Evolutionary conservation across 2,329 filamentous ascomycete genomes (phyloP).

Genomic region (Trichoderma harzianum): DNA sequence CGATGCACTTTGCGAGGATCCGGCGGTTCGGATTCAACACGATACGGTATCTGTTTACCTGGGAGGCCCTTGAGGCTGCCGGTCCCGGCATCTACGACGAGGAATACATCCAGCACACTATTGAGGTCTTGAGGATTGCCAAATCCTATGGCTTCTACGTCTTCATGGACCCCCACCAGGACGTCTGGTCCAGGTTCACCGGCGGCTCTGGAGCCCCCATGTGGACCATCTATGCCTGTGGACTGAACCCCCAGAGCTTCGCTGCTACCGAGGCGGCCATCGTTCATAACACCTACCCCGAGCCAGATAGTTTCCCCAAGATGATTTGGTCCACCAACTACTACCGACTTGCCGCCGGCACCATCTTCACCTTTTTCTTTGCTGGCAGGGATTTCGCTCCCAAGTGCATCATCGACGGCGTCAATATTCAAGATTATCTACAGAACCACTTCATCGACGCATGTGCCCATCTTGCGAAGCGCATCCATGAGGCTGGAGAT

Average conservation of each 20-base stretch:
- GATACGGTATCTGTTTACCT: conserved; percentile 94
- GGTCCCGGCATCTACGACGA: conserved; percentile 93
- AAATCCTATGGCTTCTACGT: conserved; percentile 92
- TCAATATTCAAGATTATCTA: conserved; percentile 95
- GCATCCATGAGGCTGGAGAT: conserved; percentile 86
- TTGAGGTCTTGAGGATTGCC: conserved; percentile 76
- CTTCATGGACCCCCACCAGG: conserved; percentile 98
- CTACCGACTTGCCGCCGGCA: conserved; percentile 77
- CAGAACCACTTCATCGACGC: conserved; percentile 82
- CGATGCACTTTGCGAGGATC: conserved; percentile 79
- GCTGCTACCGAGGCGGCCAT: conserved; percentile 84
- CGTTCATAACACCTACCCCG: conserved; percentile 89
- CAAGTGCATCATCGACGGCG: conserved; percentile 88
- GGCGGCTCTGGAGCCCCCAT: conserved; percentile 94
- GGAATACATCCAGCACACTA: conserved; percentile 87
- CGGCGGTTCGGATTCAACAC: conserved; percentile 93
- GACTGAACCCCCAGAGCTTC: conserved; percentile 82
- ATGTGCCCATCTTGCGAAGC: conserved; percentile 73
- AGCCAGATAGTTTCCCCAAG: conserved; percentile 85
- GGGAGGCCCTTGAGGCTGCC: conserved; percentile 95
- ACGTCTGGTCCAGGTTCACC: conserved; percentile 95
- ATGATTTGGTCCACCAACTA: conserved; percentile 99
- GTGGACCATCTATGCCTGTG: conserved; percentile 96
- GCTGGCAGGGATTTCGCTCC: conserved; percentile 88
- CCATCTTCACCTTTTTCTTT: conserved; percentile 94